phyloP scores from a whole-genome alignment of 805 yeast genomes.

The Blastobotrys attinorum region DNA sequence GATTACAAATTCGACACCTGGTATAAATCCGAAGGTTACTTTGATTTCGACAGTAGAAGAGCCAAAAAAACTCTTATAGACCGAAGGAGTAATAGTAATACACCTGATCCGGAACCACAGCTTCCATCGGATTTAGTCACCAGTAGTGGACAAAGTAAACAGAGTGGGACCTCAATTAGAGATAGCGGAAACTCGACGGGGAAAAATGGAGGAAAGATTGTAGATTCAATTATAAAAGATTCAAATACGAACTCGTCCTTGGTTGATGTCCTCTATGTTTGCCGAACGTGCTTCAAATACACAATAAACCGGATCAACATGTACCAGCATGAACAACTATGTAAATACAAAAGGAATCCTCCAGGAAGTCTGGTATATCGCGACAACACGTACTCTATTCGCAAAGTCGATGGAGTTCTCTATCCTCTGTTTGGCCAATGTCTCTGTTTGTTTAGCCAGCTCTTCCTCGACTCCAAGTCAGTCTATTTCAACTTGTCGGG shows the following conservation, averaged over 20 bases:
- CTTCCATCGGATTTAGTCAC: too few species aligned
- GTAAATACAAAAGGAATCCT: constrained; percentile 21
- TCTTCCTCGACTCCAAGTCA: constrained; percentile 84
- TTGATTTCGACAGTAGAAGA: constrained; percentile 32
- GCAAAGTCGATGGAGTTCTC: constrained; percentile 59
- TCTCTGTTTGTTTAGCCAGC: constrained; percentile 74
- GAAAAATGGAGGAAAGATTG: too few species aligned
- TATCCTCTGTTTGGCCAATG: constrained; percentile 67
- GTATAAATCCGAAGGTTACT: constrained; percentile 83
- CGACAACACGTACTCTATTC: constrained; percentile 47
- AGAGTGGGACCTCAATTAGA: constrained; percentile 11
- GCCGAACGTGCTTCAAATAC: constrained; percentile 82
- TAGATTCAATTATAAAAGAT: too few species aligned
- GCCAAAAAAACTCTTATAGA: constrained; percentile 18
- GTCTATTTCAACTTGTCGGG: constrained; percentile 71
- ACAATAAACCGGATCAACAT: constrained; percentile 41
- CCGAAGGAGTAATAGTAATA: constrained; percentile 4
- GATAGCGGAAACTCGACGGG: too few species aligned
- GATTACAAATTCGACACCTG: constrained; percentile 64
- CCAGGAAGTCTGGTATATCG: constrained; percentile 70
- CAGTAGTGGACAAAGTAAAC: neutral
- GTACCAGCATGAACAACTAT: constrained; percentile 37
- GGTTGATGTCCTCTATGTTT: constrained; percentile 51
- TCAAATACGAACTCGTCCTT: neutral
- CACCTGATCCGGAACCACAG: too few species aligned